Conservation (phyloP, 129 eudicot species). For the Solidago caesia region DNA sequence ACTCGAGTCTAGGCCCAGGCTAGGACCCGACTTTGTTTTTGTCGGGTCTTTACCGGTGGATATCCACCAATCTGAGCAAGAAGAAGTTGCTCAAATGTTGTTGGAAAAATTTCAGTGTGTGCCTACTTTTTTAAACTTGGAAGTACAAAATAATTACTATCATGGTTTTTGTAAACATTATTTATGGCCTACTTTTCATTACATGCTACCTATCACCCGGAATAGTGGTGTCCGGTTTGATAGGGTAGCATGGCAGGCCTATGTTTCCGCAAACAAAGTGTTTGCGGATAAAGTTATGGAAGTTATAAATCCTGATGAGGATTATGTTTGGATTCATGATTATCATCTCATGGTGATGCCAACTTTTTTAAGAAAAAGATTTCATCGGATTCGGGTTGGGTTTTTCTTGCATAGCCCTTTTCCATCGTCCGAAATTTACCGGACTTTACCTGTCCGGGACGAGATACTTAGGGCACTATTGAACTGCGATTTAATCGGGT, state of each 20-base stretch:
- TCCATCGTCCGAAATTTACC: constrained; percentile 82
- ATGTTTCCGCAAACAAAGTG: constrained; percentile 69
- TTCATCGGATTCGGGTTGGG: constrained; percentile 64
- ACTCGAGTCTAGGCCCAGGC: constrained; percentile 57
- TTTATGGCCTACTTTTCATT: constrained; percentile 87
- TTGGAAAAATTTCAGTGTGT: constrained; percentile 66
- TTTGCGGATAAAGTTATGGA: constrained; percentile 80
- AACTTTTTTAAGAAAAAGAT: constrained; percentile 63
- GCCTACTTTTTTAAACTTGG: constrained; percentile 67
- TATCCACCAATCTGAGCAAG: constrained; percentile 58
- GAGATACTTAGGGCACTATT: constrained; percentile 66
- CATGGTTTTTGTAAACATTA: constrained; percentile 95
- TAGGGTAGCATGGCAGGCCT: constrained; percentile 60
- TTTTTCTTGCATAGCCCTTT: constrained; percentile 84
- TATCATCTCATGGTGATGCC: constrained; percentile 90
- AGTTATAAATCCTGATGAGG: constrained; percentile 81
- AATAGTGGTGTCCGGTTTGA: constrained; percentile 61
- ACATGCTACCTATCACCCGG: constrained; percentile 66
- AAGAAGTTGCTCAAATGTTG: constrained; percentile 60
- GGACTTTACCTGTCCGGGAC: constrained; percentile 76
- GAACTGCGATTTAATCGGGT: constrained; percentile 87
- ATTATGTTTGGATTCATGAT: constrained; percentile 92
- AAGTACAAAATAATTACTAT: constrained; percentile 56
- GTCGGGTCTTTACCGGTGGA: constrained; percentile 70
- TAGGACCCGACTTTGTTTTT: constrained; percentile 53